Percentiles rank a stretch among this genome's conserved stretches.
Conservation (phyloP, 2,329 filamentous ascomycete genomes). For the Xylariaceae sp. region DNA sequence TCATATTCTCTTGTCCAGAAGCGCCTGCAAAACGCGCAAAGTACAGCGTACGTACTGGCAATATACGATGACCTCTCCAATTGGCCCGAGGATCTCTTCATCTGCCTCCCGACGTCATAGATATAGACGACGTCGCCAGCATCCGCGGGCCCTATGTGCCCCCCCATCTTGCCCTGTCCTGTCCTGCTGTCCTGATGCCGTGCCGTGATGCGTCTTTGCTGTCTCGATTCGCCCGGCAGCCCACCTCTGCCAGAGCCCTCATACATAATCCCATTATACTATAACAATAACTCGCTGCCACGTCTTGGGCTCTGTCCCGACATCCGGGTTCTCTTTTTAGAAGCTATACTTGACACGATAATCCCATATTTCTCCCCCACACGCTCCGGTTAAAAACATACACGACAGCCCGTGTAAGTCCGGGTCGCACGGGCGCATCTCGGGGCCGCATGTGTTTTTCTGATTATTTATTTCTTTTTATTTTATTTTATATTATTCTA, state of each 20-base stretch:
- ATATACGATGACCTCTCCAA: not conserved
- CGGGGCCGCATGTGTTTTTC: not conserved
- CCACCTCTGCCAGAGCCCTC: not conserved
- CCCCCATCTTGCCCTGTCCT: not conserved
- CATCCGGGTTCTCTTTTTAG: not conserved
- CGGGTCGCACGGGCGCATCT: not conserved
- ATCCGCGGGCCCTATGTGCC: not conserved
- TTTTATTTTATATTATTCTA: not conserved
- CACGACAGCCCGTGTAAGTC: not conserved
- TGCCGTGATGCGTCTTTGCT: not conserved
- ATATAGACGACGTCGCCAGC: not conserved
- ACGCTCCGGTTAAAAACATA: not conserved
- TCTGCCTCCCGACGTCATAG: not conserved
- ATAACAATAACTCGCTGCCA: not conserved
- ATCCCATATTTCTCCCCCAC: not conserved
- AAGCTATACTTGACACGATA: not conserved
- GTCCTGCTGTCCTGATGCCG: not conserved
- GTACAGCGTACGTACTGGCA: not conserved
- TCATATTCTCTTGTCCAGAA: too few species aligned
- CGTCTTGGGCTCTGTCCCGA: not conserved
- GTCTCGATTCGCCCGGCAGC: not conserved
- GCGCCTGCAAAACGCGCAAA: not conserved
- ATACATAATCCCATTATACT: not conserved
- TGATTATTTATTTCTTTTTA: not conserved
- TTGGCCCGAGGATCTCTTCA: not conserved